phyloP scores from a whole-genome alignment of 148 eudicot genomes.

The Camellia lanceoleosa region DNA sequence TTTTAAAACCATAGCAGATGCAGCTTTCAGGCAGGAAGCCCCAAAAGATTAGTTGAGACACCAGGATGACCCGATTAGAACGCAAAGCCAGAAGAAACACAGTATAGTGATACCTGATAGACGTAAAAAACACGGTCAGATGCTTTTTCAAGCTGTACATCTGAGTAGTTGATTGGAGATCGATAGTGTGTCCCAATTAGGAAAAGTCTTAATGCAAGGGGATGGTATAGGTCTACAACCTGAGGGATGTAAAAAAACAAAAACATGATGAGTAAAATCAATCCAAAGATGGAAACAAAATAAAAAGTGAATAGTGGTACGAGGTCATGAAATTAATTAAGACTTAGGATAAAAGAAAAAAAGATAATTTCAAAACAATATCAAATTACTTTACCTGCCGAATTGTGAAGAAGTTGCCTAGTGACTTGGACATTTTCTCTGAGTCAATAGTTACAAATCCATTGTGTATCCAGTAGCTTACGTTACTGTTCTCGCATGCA shows the following conservation, averaged over 20 bases:
- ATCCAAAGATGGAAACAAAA: not conserved
- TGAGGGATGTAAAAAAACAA: constrained; percentile 24
- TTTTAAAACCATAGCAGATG: not conserved
- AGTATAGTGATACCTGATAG: constrained; percentile 57
- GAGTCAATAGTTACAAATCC: constrained; percentile 91
- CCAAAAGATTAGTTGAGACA: not conserved
- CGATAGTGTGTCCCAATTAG: constrained; percentile 87
- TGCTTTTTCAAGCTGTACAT: constrained; percentile 69
- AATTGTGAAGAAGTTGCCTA: constrained; percentile 95
- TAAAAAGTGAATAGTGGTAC: not conserved
- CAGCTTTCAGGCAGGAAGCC: not conserved
- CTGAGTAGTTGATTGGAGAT: constrained; percentile 95
- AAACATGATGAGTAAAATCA: not conserved
- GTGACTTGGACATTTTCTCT: constrained; percentile 96
- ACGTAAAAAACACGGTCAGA: constrained; percentile 88
- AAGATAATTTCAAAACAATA: not conserved
- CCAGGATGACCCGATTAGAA: not conserved
- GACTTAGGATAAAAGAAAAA: not conserved
- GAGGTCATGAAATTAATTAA: not conserved
- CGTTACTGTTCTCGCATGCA: constrained; percentile 70
- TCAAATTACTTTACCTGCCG: constrained; percentile 62
- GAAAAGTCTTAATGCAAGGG: constrained; percentile 89
- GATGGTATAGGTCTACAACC: constrained; percentile 88
- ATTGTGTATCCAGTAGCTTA: constrained; percentile 92
- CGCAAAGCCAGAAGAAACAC: not conserved